Evolutionary conservation across 2,329 filamentous ascomycete species (phyloP), one percentile per base, ranked within the genome.

Genomic region (Reticulascus tulasneorum): DNA sequence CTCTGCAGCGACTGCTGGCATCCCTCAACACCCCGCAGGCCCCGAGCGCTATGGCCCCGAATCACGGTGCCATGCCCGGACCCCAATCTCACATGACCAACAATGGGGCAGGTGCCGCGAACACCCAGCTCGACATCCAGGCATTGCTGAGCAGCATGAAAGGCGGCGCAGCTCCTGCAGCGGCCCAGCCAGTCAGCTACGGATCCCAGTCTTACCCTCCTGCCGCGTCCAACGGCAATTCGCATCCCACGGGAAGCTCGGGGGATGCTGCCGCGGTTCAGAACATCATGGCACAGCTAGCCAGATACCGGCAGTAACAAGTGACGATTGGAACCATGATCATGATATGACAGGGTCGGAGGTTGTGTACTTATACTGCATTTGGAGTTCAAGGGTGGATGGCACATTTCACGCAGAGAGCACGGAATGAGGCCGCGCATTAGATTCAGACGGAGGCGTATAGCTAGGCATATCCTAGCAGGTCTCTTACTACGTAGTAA

Each of bases 251-350:
- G 46, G 52, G 54, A 10, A 60, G 63, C 36, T 58, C 65, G 10
- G n/a, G n/a, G n/a, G n/a, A n/a, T n/a, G 64, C 68, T 8, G 66
- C 79, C 10, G 69, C 79, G 35, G 71, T 88, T 48, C 76, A 83
- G 54, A 83, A 85, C 49, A 86, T 89, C 33, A 84, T 89, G 75
- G 80, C 82, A 11, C 79, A 86, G 50, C 63, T 88, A 40, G 76
- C 81, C 29, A 77, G 75, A 48, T 83, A 77, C 51, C 71, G 79
- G 45, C 73, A 80, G 53, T 78, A 50, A 54, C 38, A 33, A 24
- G 8, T 11, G 8, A 6, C 9, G 19, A 7, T 16, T n/a, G 16
- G 25, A 27, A 12, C 24, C 23, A 29, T 37, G 29, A 42, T 20
- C 32, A 44, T 38, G 38, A 38, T 20, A 38, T 33, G 38, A 44